Evolutionary conservation across 352 stramenopile genomes (phyloP), one percentile per base, ranked within the genome.

Genomic region (Phytopythium litorale): DNA sequence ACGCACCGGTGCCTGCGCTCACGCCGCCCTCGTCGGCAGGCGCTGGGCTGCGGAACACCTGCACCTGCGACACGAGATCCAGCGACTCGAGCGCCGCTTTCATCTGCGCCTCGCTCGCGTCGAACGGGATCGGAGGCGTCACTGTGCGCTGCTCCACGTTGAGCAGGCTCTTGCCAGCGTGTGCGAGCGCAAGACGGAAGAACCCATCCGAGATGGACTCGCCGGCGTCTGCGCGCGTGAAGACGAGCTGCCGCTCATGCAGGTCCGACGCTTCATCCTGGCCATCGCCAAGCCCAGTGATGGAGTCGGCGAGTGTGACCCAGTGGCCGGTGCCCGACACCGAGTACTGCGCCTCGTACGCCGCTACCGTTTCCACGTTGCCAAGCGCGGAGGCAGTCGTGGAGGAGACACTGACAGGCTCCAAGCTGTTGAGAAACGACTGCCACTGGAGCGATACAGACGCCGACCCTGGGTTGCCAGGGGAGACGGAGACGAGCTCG

Each of bases 81-180:
- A 97, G 73, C 18, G 67, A 80, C 60, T 94, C 75, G 37, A 97
- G 70, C 30, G 81, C 84, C 7, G 65, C 45, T 62, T 94, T 89
- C 58, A 97, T 66, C 16, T 79, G 60, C 21, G 59, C 58, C 37
- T 73, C 81, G 35, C 68, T 87, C 35, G 88, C 87, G 65, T 91
- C 84, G 60, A 92, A 92, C 45, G 80, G 54, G 56, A 97, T 94
- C 19, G 63, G 67, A 16, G 74, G 68, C 30, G 84, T 90, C 35
- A 88, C 58, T 1, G 64, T 68, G 50, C 54, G 70, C 50, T 80
- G 70, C n/a, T 77, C 72, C 32, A 73, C 60, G 51, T 82, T 63
- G 7, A 82, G 66, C 4, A 43, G 33, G 57, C 69, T 82, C 38
- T 65, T 56, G 19, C 79, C 66, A 11, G 75, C 76, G 48, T 79